Base-by-base conservation (phyloP, 2,329 filamentous ascomycete genomes). In the Proliferodiscus dingleyae region DNA sequence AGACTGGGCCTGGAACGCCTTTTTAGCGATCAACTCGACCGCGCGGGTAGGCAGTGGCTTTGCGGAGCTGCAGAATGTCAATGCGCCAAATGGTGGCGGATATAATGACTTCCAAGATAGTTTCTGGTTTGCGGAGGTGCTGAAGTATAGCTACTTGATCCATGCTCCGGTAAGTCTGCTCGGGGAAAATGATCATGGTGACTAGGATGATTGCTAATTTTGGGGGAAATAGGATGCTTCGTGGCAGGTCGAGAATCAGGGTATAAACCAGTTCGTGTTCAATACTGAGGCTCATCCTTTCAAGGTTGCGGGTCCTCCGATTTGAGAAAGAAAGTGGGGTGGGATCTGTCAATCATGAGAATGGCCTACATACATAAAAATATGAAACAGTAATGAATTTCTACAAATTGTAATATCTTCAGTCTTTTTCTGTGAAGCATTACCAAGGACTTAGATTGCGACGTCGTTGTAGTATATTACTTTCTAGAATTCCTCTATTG, bases 111-210 rank as follows among this genome's bases (percentile, higher is more conserved):
- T 84, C 63, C 85, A 91, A 72, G 87, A 95, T 68, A 90, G 85
- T 58, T 95, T 93, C 69, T 83, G 86, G 71, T 89, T 94, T 64
- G 88, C 89, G 0, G 89, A 95, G 70, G 85, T 89, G 51, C 63
- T 95, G 64, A 95, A 95, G 73, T 94, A 94, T 64, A 71, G 77
- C 46, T 94, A 87, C 67, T 64, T 94, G 57, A 85, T 87, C 24
- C 57, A 63, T 32, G 51, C 54, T 6, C 55, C 56, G 42, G 61
- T 62, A 48, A 56, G 60, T 56, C n/a, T 9, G 28, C 5, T 33
- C 24, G 29, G 16, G 11, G 4, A 6, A 7, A 22, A 13, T 18
- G 19, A 10, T 32, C 7, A 11, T 16, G 11, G n/a, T 39, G 24
- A 22, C 18, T 19, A 11, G 8, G 5, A 18, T 3, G n/a, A 37